Evolutionary conservation across 805 yeast genomes (phyloP).

Genomic region (Priceomyces fermenticarens): DNA sequence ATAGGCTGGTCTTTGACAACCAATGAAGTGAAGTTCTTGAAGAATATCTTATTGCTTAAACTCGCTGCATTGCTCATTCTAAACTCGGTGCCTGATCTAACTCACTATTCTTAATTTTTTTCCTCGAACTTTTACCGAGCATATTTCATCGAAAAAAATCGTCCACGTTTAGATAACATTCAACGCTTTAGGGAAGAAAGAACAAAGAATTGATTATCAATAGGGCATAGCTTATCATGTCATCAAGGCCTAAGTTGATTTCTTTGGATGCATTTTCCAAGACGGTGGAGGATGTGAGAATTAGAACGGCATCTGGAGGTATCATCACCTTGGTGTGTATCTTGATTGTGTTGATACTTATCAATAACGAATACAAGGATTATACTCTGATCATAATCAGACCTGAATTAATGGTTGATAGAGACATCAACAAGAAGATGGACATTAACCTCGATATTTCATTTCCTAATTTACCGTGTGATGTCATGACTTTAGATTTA

Average conservation of each 20-base stretch:
- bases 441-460: constrained; percentile 78
- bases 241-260: constrained; percentile 40
- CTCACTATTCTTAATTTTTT: neutral
- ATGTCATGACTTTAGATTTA: constrained; percentile 72
- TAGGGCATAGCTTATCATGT: constrained; percentile 8
- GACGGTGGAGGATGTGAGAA: constrained; percentile 89
- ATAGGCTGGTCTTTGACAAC: constrained; percentile 14
- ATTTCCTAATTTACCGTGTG: constrained; percentile 87
- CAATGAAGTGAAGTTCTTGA: constrained; percentile 18
- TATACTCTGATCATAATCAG: constrained; percentile 64
- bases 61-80: constrained; percentile 5
- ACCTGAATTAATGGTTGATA: constrained; percentile 87
- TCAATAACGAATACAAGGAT: constrained; percentile 72
- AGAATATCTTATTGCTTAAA: constrained; percentile 13
- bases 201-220: too few relatives aligned
- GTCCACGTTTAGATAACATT: too few relatives aligned
- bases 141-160: too few relatives aligned
- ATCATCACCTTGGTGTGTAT: constrained; percentile 74
- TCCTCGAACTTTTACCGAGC: neutral
- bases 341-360: constrained; percentile 55
- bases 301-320: constrained; percentile 89
- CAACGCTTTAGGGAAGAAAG: too few relatives aligned
- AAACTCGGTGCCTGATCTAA: neutral
- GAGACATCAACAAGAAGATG: constrained; percentile 70
- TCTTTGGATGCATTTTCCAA: constrained; percentile 88